Percentiles rank a stretch among this genome's conserved stretches.
Evolutionary conservation across 2,329 filamentous ascomycete genomes (phyloP).

Genomic region (Nannizziopsis arthrosporioides): DNA sequence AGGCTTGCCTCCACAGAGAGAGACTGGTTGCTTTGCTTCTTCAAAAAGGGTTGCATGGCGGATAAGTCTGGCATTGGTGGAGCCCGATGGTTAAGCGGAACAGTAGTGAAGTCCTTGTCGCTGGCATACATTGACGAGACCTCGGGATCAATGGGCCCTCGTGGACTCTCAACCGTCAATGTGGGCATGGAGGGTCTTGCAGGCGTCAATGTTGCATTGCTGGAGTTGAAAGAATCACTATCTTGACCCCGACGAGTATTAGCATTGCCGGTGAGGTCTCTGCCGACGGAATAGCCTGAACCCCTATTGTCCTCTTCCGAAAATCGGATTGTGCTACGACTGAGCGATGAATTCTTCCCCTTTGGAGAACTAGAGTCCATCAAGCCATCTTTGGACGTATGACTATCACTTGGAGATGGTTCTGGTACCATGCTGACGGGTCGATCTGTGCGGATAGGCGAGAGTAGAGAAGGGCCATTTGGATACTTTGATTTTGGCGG

Average conservation of each 20-base stretch:
- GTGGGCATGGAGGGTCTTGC: background rate
- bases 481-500: constrained; percentile 14
- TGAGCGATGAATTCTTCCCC: constrained; percentile 3
- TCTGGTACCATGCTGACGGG: constrained; percentile 37
- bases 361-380: constrained; percentile 26
- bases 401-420: constrained; percentile 43
- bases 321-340: background rate
- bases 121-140: constrained; percentile 12
- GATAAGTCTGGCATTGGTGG: background rate
- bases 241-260: background rate
- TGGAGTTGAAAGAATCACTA: constrained; percentile 3
- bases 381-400: constrained; percentile 40
- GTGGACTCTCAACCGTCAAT: constrained; percentile 1
- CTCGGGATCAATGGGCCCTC: constrained; percentile 9
- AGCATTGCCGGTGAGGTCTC: background rate
- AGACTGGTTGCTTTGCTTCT: constrained; percentile 13
- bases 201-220: constrained; percentile 7
- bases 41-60: background rate
- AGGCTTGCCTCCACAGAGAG: constrained; percentile 36
- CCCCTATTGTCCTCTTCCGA: constrained; percentile 3
- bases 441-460: constrained; percentile 37
- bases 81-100: constrained; percentile 9
- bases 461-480: constrained; percentile 22
- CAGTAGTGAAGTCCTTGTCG: constrained; percentile 12
- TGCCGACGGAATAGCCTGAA: background rate